Conservation (phyloP, 805 yeast species). For the Ogataea minuta region DNA sequence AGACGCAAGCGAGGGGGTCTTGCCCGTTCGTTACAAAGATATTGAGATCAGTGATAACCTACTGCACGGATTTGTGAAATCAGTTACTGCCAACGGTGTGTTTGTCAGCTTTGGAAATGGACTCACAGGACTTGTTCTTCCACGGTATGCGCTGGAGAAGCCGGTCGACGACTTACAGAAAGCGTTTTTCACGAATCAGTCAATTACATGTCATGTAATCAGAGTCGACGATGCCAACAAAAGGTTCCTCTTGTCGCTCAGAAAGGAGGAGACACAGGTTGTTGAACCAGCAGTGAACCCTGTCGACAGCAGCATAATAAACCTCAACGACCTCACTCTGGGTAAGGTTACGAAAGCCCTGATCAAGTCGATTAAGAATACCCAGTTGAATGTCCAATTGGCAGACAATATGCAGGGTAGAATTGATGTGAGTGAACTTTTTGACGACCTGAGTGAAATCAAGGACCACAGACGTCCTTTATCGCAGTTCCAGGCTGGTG, state of each 20-base stretch:
- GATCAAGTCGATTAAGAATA: constrained; percentile 61
- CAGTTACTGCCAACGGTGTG: constrained; percentile 75
- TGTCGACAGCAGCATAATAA: constrained; percentile 51
- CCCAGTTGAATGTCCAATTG: constrained; percentile 70
- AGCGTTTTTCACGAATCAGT: constrained; percentile 62
- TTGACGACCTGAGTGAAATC: constrained; percentile 52
- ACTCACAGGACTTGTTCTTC: constrained; percentile 79
- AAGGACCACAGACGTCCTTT: constrained; percentile 59
- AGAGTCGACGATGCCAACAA: constrained; percentile 65
- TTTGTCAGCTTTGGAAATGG: constrained; percentile 80
- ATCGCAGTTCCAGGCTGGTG: constrained; percentile 55
- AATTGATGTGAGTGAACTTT: constrained; percentile 71
- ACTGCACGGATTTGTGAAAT: constrained; percentile 73
- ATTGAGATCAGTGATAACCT: constrained; percentile 45
- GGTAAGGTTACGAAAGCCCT: constrained; percentile 63
- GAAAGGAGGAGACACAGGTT: constrained; percentile 29
- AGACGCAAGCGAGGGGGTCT: constrained; percentile 50
- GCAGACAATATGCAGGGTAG: constrained; percentile 81
- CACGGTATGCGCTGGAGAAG: constrained; percentile 62
- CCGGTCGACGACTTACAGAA: constrained; percentile 51
- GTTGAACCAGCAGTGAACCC: constrained; percentile 50
- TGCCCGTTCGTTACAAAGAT: constrained; percentile 65
- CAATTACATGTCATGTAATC: constrained; percentile 65
- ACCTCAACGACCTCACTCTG: constrained; percentile 49
- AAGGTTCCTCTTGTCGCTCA: constrained; percentile 68